Base-by-base conservation (phyloP, 192 early-diverging fungal species). In the Thamnidium elegans region DNA sequence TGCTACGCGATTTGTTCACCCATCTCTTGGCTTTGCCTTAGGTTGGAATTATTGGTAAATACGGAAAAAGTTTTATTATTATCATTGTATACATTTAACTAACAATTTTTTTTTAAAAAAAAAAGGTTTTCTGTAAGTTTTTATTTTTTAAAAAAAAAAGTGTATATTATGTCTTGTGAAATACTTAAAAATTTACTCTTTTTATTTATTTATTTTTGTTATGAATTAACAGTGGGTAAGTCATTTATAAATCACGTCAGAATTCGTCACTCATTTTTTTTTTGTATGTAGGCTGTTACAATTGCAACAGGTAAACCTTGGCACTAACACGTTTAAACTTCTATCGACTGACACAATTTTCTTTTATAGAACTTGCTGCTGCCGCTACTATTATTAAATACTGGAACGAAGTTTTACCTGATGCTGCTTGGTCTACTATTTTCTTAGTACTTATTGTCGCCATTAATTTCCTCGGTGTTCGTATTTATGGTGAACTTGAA, bases 401-500 rank as follows among this genome's bases (percentile, higher is more conserved):
- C 62, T 84, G 83, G 83, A 65, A 70, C 21, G 64, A 68, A 4
- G 31, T 58, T 15, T 61, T 72, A 30, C 63, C 79, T 3, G 72
- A 76, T 50, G 72, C 71, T 61, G 77, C 73, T 7, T 84, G 80
- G 53, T 50, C 69, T 14, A 63, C 67, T 32, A 71, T 85, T 15
- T 79, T 89, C 43, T 77, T 93, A 17, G 44, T 79, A 6, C n/a
- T 86, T 0, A 88, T 89, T 60, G 70, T 89, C 34, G 31, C 72
- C 32, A 70, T 90, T 50, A 89, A 93, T 73, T 42, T 80, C 81
- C 23, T 87, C 81, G 60, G 78, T 74, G 65, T 84, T 81, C 52
- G 92, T 55, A 84, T 88, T 15, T 97, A 92, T 81, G 95, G 93
- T 67, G 95, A 97, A 76, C 68, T 86, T 7, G 95, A 97, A 76